A percentile compares a stretch with the other conserved stretches of the same genome.
Conservation (phyloP, 805 yeast species). For the Candida berthetii region DNA sequence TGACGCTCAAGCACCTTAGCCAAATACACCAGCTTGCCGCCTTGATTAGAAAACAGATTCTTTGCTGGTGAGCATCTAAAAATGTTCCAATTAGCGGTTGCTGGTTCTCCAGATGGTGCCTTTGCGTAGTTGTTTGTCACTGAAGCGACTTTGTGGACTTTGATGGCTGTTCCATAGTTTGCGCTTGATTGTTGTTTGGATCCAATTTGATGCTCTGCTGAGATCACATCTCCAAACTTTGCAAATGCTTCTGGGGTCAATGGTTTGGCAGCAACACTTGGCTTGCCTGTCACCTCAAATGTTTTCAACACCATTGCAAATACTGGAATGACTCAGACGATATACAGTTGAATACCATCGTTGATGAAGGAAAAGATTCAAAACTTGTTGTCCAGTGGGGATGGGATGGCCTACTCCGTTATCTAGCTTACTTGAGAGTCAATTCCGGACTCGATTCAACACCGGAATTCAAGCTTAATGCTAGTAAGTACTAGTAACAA, state of each 20-base stretch:
- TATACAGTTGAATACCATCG: too few species aligned
- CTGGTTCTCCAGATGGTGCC: constrained; percentile 39
- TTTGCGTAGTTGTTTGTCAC: constrained; percentile 43
- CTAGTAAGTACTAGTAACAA: too few species aligned
- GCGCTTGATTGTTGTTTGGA: constrained; percentile 47
- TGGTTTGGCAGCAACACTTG: constrained; percentile 40
- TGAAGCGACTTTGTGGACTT: constrained; percentile 68
- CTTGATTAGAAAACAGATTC: constrained; percentile 33
- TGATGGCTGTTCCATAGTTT: constrained; percentile 91
- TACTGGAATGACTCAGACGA: too few species aligned
- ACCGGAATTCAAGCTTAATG: too few species aligned
- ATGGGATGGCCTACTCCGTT: background rate
- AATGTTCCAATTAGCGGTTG: constrained; percentile 72
- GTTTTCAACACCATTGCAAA: constrained; percentile 26
- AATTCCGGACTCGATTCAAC: too few species aligned
- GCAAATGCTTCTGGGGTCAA: constrained; percentile 64
- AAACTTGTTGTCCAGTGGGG: too few species aligned
- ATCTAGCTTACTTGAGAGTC: too few species aligned
- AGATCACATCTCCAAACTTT: constrained; percentile 69
- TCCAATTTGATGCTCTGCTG: constrained; percentile 67
- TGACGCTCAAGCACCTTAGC: constrained; percentile 79
- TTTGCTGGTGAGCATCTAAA: constrained; percentile 76
- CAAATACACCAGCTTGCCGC: constrained; percentile 11
- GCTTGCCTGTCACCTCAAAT: constrained; percentile 19
- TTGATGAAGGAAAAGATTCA: too few species aligned